These are phyloP conservation scores for Aegilops longissima DNA, from an alignment of 176 grass and related monocot species.

Conservation along the genomic window DNA sequence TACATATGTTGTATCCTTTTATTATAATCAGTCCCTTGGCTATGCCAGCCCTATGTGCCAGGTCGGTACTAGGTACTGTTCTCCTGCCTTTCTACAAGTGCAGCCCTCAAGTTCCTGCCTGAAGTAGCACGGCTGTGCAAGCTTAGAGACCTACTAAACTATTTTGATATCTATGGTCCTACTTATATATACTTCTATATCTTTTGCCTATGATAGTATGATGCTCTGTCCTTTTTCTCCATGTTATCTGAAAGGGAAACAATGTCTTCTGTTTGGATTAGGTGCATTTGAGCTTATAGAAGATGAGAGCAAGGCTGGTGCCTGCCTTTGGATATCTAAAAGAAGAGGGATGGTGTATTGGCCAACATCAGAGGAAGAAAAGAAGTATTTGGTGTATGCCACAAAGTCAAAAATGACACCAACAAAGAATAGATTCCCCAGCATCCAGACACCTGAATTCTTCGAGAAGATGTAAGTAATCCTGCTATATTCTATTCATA, in stretches of 20 bases:
- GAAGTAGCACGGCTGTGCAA: background rate
- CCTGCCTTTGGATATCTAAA: conserved; percentile 84
- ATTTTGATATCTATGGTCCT: background rate
- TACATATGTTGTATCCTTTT: background rate
- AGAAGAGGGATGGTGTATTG: conserved; percentile 84
- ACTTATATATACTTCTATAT: background rate
- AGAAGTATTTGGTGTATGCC: conserved; percentile 58
- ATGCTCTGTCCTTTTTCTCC: background rate
- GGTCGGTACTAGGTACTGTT: conserved; percentile 6
- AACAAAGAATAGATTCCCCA: conserved; percentile 46
- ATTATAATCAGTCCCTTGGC: background rate
- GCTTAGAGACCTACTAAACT: background rate
- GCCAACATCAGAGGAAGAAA: conserved; percentile 68
- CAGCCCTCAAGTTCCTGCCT: background rate
- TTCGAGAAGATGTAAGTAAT: conserved; percentile 86
- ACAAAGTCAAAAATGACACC: conserved; percentile 51
- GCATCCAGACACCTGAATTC: conserved; percentile 51
- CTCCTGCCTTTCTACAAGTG: background rate
- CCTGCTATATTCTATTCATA: background rate
- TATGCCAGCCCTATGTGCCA: background rate
- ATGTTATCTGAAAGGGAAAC: conserved; percentile 15
- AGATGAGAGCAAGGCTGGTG: conserved; percentile 88
- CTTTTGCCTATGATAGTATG: background rate
- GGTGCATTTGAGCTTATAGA: conserved; percentile 80
- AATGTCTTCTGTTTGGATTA: conserved; percentile 14